Conservation (phyloP, 805 yeast species). For the Metschnikowia reukaufii region DNA sequence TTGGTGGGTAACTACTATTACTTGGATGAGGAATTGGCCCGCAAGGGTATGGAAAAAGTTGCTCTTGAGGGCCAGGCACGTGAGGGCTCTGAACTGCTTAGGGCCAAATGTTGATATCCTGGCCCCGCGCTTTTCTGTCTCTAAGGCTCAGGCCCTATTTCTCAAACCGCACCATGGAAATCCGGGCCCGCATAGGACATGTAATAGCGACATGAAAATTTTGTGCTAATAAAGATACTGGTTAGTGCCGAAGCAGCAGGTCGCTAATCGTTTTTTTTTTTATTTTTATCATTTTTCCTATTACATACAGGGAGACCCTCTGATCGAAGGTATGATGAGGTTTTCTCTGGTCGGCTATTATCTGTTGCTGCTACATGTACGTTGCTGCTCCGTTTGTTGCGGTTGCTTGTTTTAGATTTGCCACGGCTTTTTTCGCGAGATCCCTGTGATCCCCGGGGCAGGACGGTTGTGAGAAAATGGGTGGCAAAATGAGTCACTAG, state of each 20-base stretch:
- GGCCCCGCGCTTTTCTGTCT: not conserved
- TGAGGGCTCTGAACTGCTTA: conserved; percentile 1
- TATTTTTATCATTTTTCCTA: too few species aligned
- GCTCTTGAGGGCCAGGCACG: conserved; percentile 24
- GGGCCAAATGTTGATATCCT: conserved; percentile 1
- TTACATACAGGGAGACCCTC: too few species aligned
- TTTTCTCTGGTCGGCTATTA: too few species aligned
- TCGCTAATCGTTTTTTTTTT: too few species aligned
- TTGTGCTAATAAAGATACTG: too few species aligned
- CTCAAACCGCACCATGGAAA: too few species aligned
- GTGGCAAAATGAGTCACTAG: not conserved
- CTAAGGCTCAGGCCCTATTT: not conserved
- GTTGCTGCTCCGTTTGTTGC: not conserved
- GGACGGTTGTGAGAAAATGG: not conserved
- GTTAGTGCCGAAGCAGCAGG: too few species aligned
- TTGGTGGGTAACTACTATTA: conserved; percentile 34
- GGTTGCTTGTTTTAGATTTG: not conserved
- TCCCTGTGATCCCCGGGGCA: not conserved
- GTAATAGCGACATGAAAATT: too few species aligned
- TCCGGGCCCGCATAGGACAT: too few species aligned
- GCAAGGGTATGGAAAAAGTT: conserved; percentile 33
- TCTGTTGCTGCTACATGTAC: too few species aligned
- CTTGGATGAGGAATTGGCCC: conserved; percentile 41
- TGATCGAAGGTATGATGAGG: too few species aligned
- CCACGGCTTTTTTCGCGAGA: not conserved